phyloP scores from a whole-genome alignment of 176 grass and related monocot species.

The Hordeum marinum region DNA sequence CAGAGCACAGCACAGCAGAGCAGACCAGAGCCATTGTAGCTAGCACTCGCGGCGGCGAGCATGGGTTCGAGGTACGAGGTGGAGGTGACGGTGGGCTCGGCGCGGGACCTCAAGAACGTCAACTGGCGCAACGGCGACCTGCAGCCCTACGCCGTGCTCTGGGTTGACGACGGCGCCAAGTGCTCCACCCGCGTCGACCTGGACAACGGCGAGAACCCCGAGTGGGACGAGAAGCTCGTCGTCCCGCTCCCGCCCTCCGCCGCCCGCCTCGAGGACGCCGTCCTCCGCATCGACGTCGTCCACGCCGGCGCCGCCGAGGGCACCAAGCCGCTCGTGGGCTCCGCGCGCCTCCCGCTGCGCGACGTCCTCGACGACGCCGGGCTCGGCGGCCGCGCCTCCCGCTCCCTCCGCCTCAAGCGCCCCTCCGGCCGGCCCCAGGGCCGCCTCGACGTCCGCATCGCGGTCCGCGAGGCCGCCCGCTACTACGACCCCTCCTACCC shows the following conservation, averaged over 20 bases:
- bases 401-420: constrained; percentile 56
- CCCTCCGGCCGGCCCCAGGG: constrained; percentile 74
- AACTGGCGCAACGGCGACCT: constrained; percentile 75
- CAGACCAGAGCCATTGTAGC: neutral
- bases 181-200: constrained; percentile 55
- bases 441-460: constrained; percentile 51
- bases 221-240: constrained; percentile 69
- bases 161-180: constrained; percentile 55
- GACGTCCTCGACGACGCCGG: constrained; percentile 70
- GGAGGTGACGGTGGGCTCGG: constrained; percentile 54
- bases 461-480: constrained; percentile 43
- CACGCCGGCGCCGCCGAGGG: constrained; percentile 53
- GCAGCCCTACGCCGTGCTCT: constrained; percentile 53
- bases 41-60: neutral
- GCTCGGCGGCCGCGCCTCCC: constrained; percentile 29
- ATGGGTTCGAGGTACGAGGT: constrained; percentile 60
- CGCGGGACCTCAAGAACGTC: constrained; percentile 70
- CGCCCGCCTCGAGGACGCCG: constrained; percentile 38
- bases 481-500: constrained; percentile 37
- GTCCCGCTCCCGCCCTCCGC: constrained; percentile 13
- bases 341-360: constrained; percentile 53
- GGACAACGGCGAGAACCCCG: constrained; percentile 39
- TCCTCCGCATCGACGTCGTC: constrained; percentile 73
- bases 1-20: neutral
- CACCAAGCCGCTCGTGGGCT: constrained; percentile 71